Percentiles rank a stretch among this genome's conserved stretches.
Evolutionary conservation across 2,329 filamentous ascomycete genomes (phyloP).

Genomic region (Beauveria scarabaeidicola): DNA sequence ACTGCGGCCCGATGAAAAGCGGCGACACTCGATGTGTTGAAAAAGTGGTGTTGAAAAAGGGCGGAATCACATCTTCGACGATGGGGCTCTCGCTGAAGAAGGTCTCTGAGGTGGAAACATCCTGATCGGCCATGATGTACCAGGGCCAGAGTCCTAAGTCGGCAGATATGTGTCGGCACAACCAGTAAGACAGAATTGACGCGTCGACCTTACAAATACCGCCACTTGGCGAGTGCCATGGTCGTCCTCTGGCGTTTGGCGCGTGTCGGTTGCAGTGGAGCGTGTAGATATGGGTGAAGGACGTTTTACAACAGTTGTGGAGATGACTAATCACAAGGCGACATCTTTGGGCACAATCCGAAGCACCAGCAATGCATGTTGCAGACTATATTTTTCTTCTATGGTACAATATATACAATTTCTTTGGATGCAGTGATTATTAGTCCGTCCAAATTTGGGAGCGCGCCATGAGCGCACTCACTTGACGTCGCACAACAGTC

Average conservation of each 20-base stretch:
- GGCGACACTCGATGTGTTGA: constrained; percentile 48
- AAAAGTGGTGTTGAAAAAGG: constrained; percentile 52
- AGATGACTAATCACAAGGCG: constrained; percentile 5
- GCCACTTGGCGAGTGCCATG: not conserved
- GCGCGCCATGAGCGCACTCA: not conserved
- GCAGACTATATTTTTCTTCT: not conserved
- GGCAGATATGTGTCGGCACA: not conserved
- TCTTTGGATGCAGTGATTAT: not conserved
- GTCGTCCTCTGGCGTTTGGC: not conserved
- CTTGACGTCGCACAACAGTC: too few species aligned
- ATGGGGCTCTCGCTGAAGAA: constrained; percentile 6
- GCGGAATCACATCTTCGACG: constrained; percentile 21
- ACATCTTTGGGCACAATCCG: not conserved
- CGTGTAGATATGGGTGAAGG: not conserved
- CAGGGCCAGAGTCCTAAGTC: too few species aligned
- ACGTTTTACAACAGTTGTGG: not conserved
- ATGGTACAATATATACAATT: constrained; percentile 10
- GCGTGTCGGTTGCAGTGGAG: not conserved
- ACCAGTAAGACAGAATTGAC: not conserved
- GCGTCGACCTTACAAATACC: not conserved
- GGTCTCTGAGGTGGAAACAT: constrained; percentile 7
- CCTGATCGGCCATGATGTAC: constrained; percentile 9
- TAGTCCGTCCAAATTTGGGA: not conserved
- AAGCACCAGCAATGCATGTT: not conserved
- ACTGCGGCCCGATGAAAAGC: constrained; percentile 36